These are phyloP conservation scores for Blastomyces percursus DNA, from an alignment of 2,329 filamentous ascomycete genomes.

Conservation along the genomic window DNA sequence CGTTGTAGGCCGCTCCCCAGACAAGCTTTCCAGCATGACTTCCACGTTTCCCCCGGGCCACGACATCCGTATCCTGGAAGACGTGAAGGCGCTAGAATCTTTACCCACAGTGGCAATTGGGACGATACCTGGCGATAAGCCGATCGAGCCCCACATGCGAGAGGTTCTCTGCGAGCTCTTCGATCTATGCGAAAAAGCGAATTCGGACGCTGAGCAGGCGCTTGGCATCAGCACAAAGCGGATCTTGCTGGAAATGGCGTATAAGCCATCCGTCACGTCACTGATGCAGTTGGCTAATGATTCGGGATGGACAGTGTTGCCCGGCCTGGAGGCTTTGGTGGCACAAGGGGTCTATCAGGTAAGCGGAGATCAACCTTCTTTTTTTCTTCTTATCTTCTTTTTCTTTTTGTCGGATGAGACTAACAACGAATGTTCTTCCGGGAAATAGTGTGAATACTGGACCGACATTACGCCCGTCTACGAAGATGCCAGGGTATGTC, in stretches of 20 bases:
- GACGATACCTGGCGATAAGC: conserved; percentile 79
- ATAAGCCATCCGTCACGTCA: conserved; percentile 73
- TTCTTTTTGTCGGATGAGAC: neutral
- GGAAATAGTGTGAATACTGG: conserved; percentile 63
- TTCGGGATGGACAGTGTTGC: conserved; percentile 69
- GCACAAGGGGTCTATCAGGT: conserved; percentile 79
- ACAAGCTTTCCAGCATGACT: conserved; percentile 57
- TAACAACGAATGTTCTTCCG: neutral
- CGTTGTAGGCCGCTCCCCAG: conserved; percentile 63
- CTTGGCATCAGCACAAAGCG: conserved; percentile 37
- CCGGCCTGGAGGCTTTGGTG: conserved; percentile 78
- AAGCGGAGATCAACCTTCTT: conserved; percentile 21
- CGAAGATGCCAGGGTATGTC: conserved; percentile 51
- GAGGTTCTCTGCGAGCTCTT: conserved; percentile 50
- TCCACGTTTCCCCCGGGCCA: conserved; percentile 63
- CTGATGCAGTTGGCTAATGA: conserved; percentile 74
- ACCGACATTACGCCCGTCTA: conserved; percentile 69
- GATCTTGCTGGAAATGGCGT: conserved; percentile 88
- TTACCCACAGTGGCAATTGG: conserved; percentile 66
- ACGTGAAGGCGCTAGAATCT: conserved; percentile 41
- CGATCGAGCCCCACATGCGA: conserved; percentile 62
- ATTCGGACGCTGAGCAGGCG: conserved; percentile 31
- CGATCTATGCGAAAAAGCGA: conserved; percentile 3
- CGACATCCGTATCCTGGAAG: conserved; percentile 54
- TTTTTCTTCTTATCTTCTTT: neutral